A percentile compares a stretch with the other conserved stretches of the same genome.
phyloP scores from a whole-genome alignment of 805 yeast genomes.

The Metschnikowia kunwiensis region DNA sequence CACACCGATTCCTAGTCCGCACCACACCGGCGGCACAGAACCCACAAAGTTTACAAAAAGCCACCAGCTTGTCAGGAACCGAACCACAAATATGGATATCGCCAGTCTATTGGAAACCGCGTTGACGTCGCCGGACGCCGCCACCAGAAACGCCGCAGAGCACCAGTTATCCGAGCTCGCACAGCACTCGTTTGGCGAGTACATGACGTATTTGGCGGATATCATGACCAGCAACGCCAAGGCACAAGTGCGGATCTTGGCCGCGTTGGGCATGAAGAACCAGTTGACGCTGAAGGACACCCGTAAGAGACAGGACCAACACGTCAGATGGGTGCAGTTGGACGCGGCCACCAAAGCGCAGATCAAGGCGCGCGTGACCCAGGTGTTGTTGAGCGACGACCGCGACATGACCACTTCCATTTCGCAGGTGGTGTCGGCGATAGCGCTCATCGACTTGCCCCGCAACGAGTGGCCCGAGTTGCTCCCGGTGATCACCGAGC shows the following conservation, averaged over 20 bases:
- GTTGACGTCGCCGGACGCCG: conserved; percentile 63
- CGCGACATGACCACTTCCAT: conserved; percentile 82
- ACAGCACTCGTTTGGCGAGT: conserved; percentile 71
- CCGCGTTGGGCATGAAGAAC: conserved; percentile 85
- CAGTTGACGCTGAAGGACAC: conserved; percentile 80
- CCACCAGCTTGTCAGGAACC: too few relatives aligned
- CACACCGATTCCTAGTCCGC: too few relatives aligned
- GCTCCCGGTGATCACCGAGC: conserved; percentile 78
- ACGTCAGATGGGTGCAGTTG: conserved; percentile 71
- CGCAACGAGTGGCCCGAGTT: conserved; percentile 84
- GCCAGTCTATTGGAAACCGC: conserved; percentile 71
- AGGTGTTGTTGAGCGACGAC: conserved; percentile 60
- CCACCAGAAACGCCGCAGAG: conserved; percentile 74
- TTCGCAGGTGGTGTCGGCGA: conserved; percentile 93
- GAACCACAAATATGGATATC: conserved; percentile 52
- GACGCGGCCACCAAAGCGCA: conserved; percentile 53
- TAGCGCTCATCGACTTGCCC: conserved; percentile 94
- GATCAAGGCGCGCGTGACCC: conserved; percentile 60
- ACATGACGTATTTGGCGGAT: conserved; percentile 64
- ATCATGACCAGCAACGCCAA: conserved; percentile 67
- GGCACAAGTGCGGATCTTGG: conserved; percentile 85
- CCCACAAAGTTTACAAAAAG: too few relatives aligned
- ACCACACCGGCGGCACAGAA: too few relatives aligned
- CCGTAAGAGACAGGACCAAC: conserved; percentile 53
- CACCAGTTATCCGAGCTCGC: conserved; percentile 69